A percentile compares a stretch with the other conserved stretches of the same genome.
phyloP scores from a whole-genome alignment of 106 monocot species.

The Alisma plantagoaquatica region DNA sequence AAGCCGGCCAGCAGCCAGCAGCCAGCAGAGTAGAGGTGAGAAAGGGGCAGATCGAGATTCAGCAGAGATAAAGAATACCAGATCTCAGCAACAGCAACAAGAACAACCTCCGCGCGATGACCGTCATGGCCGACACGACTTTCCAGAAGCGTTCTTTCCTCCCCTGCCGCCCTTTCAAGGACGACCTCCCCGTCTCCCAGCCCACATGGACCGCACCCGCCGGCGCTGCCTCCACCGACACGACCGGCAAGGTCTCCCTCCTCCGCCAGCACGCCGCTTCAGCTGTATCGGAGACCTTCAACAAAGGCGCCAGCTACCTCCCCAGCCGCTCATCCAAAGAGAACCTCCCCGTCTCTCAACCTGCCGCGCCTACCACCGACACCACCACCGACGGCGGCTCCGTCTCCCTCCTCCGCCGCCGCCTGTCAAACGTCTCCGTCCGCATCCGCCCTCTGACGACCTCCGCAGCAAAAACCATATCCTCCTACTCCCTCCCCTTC shows the following conservation, averaged over 20 bases:
- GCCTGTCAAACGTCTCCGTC: constrained; percentile 52
- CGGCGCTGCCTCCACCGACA: constrained; percentile 15
- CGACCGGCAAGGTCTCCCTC: constrained; percentile 10
- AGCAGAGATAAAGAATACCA: not conserved
- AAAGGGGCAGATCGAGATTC: not conserved
- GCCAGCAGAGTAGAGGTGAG: not conserved
- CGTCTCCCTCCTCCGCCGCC: constrained; percentile 35
- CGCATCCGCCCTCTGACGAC: constrained; percentile 30
- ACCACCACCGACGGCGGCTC: too few species aligned
- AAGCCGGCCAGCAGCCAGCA: not conserved
- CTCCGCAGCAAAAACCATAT: too few species aligned
- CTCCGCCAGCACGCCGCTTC: constrained; percentile 43
- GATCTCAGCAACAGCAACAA: not conserved
- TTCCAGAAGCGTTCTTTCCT: constrained; percentile 14
- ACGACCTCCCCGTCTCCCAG: constrained; percentile 22
- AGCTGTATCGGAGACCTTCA: too few species aligned
- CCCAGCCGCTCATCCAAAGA: constrained; percentile 50
- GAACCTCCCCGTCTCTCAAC: constrained; percentile 17
- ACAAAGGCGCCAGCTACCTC: too few species aligned
- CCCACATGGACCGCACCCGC: constrained; percentile 19
- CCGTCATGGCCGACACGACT: constrained; percentile 1
- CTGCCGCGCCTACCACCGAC: not conserved
- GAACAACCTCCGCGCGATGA: not conserved
- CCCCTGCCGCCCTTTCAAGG: constrained; percentile 47
- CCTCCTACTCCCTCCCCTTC: constrained; percentile 42